These are phyloP conservation scores for Platanthera zijinensis DNA, from an alignment of 106 monocot genomes.

Conservation along the genomic window DNA sequence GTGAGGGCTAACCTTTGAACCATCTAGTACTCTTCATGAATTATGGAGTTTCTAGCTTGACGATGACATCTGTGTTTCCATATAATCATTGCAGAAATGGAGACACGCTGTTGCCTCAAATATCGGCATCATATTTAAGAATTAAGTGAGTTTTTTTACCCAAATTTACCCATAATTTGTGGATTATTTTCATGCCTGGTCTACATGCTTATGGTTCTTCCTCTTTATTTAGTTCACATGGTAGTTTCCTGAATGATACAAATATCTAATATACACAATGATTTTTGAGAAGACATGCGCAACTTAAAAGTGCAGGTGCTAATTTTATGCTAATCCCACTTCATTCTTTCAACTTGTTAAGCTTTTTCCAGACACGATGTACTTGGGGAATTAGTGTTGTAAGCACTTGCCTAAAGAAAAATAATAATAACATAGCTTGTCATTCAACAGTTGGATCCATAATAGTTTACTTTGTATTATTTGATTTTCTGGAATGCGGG, in stretches of 20 bases:
- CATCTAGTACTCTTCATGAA: background rate
- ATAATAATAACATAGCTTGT: no score
- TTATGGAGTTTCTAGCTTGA: background rate
- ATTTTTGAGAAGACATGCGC: background rate
- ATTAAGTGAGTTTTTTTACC: constrained; percentile 41
- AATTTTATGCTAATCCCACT: background rate
- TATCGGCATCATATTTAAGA: constrained; percentile 43
- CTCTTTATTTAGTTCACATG: background rate
- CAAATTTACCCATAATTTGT: background rate
- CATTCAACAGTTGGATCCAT: no score
- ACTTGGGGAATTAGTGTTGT: no score
- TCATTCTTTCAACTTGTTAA: no score
- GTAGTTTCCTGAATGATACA: background rate
- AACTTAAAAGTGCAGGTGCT: background rate
- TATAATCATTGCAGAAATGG: constrained; percentile 30
- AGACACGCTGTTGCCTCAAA: constrained; percentile 32
- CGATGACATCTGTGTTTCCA: background rate
- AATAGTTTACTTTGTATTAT: no score
- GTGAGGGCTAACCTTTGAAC: constrained; percentile 8
- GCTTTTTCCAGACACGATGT: no score
- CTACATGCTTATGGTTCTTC: background rate
- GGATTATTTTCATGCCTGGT: background rate
- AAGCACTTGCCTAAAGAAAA: no score
- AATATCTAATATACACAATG: background rate
- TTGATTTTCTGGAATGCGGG: no score